Conservation (phyloP, 768 basidiomycete species). For the Leccinum imitatum region DNA sequence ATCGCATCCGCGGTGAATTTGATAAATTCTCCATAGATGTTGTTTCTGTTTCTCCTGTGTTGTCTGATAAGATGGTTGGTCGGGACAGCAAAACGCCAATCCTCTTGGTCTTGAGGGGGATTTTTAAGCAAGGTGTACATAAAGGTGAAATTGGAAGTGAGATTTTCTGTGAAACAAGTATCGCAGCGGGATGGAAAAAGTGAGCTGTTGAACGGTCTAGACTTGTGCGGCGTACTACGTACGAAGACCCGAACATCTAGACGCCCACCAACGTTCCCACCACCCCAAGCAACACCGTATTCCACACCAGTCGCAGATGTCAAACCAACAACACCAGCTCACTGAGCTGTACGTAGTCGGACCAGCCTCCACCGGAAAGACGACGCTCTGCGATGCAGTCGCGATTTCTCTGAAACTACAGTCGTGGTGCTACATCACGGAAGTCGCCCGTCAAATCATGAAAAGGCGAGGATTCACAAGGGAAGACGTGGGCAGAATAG, state of each 20-base stretch:
- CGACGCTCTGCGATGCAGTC: conserved; percentile 59
- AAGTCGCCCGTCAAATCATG: conserved; percentile 64
- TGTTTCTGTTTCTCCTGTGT: conserved; percentile 25
- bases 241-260: conserved; percentile 10
- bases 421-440: conserved; percentile 46
- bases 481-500: conserved; percentile 44
- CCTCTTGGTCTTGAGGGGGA: conserved; percentile 48
- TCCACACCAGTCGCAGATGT: conserved; percentile 16
- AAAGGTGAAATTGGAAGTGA: neutral
- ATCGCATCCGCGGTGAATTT: conserved; percentile 51
- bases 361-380: conserved; percentile 69
- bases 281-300: conserved; percentile 1
- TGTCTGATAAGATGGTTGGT: conserved; percentile 28
- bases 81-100: conserved; percentile 50
- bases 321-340: conserved; percentile 11
- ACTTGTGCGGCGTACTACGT: conserved; percentile 8
- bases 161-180: neutral
- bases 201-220: neutral
- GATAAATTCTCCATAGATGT: conserved; percentile 47
- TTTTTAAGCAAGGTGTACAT: conserved; percentile 37
- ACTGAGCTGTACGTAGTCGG: conserved; percentile 47
- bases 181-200: conserved; percentile 1
- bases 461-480: conserved; percentile 51
- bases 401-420: conserved; percentile 41
- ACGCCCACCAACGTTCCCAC: conserved; percentile 19